Conservation (phyloP, 495 filamentous ascomycete genomes). For the Usnea hakonensis region DNA sequence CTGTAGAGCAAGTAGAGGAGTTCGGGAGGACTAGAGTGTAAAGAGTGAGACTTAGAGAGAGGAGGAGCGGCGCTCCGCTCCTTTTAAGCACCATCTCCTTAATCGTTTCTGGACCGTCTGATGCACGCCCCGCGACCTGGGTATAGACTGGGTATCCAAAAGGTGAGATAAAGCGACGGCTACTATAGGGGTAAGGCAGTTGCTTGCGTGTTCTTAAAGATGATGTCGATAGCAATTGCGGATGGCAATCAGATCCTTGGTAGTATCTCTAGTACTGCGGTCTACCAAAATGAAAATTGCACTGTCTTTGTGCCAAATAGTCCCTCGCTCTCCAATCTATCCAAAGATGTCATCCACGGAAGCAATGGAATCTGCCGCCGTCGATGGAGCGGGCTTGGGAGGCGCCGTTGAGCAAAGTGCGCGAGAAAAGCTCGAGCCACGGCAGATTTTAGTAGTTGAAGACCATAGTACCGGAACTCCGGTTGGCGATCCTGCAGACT, state of each 20-base stretch:
- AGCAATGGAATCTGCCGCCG: too few relatives aligned
- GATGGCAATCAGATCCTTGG: constrained; percentile 58
- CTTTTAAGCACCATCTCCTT: neutral
- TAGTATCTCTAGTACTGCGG: constrained; percentile 50
- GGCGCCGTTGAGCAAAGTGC: too few relatives aligned
- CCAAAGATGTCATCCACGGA: constrained; percentile 47
- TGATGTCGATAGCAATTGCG: constrained; percentile 51
- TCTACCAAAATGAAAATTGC: constrained; percentile 61
- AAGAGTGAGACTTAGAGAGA: neutral
- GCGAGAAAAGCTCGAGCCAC: constrained; percentile 50
- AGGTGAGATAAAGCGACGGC: constrained; percentile 44
- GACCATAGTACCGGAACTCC: constrained; percentile 73
- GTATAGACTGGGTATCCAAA: neutral
- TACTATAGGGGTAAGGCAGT: constrained; percentile 66
- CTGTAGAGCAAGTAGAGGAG: neutral
- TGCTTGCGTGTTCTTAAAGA: constrained; percentile 59
- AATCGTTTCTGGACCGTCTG: neutral
- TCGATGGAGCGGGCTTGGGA: too few relatives aligned
- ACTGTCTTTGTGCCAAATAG: constrained; percentile 63
- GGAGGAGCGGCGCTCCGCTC: neutral
- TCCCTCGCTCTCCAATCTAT: constrained; percentile 53
- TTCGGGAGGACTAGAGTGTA: neutral
- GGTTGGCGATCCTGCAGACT: constrained; percentile 57
- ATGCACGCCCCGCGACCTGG: neutral
- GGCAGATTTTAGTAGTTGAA: constrained; percentile 62